These are phyloP conservation scores for Somion occarium DNA, from an alignment of 1,284 basidiomycete genomes.

Conservation along the genomic window DNA sequence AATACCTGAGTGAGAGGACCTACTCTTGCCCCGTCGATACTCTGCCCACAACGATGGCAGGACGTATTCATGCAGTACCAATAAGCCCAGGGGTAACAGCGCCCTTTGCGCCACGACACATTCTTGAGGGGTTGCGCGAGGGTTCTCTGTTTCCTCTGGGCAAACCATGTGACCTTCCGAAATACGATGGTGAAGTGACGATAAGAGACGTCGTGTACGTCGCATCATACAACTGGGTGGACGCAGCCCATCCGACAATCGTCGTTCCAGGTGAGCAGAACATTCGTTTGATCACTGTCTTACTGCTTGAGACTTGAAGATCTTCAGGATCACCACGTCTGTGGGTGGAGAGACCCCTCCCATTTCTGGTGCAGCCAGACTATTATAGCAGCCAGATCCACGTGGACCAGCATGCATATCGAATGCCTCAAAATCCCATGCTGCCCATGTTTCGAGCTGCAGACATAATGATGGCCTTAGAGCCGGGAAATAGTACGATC, in stretches of 20 bases:
- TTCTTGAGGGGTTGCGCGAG: not conserved
- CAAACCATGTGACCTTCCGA: not conserved
- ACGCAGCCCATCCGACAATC: not conserved
- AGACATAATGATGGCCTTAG: no score
- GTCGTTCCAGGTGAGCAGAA: not conserved
- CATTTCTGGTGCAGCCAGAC: conserved; percentile 46
- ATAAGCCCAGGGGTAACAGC: not conserved
- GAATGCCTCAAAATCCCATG: conserved; percentile 36
- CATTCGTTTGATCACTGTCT: not conserved
- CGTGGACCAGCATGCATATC: conserved; percentile 45
- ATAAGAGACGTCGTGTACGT: not conserved
- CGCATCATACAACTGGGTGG: not conserved
- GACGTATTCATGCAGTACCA: not conserved
- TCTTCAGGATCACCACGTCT: conserved; percentile 43
- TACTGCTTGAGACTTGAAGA: not conserved
- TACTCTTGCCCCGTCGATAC: not conserved
- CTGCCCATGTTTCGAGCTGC: conserved; percentile 48
- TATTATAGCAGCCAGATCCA: conserved; percentile 32
- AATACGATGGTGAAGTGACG: not conserved
- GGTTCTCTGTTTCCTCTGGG: not conserved
- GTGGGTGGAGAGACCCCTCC: conserved; percentile 41
- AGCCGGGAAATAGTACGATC: conserved; percentile 23
- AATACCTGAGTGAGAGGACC: no score
- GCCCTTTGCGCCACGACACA: not conserved
- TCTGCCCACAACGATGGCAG: not conserved